Percentiles rank a stretch among this genome's conserved stretches.
Conservation (phyloP, 1,284 basidiomycete species). For the Cryptococcus amylolentus region DNA sequence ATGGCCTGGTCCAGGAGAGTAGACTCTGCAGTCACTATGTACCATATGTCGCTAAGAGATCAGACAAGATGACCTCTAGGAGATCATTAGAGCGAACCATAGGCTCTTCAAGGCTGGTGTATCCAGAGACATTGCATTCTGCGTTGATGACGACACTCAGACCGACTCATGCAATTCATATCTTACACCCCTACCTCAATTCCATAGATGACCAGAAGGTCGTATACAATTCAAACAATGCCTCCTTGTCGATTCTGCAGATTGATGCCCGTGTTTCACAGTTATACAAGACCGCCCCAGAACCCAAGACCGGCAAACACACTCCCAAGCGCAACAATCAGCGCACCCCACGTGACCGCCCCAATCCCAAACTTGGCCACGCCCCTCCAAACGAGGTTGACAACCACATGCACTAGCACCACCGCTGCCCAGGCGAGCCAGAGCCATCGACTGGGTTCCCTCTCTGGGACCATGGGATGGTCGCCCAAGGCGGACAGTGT, state of each 20-base stretch:
- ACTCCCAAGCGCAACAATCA: slow-evolving; percentile 47
- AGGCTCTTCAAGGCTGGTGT: no score
- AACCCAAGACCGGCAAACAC: slow-evolving; percentile 48
- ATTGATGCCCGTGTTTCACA: background rate
- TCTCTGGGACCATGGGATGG: slow-evolving; percentile 6
- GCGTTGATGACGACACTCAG: no score
- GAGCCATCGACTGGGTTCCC: slow-evolving; percentile 22
- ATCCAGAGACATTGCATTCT: no score
- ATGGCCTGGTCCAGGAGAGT: slow-evolving; percentile 33
- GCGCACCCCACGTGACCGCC: slow-evolving; percentile 49
- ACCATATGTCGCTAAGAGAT: background rate
- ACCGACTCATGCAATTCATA: background rate
- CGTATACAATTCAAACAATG: background rate
- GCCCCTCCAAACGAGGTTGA: slow-evolving; percentile 45
- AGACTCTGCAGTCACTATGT: background rate
- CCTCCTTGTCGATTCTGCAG: no score
- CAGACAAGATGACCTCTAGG: no score
- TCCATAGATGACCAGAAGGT: background rate
- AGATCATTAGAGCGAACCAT: no score
- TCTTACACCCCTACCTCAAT: no score
- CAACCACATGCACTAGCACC: slow-evolving; percentile 30
- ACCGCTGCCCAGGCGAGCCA: slow-evolving; percentile 40
- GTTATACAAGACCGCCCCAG: slow-evolving; percentile 48
- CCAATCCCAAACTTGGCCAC: slow-evolving; percentile 45
- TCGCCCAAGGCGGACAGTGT: background rate